Evolutionary conservation across 306 rosid species (phyloP).

Genomic region (Arachis stenosperma): DNA sequence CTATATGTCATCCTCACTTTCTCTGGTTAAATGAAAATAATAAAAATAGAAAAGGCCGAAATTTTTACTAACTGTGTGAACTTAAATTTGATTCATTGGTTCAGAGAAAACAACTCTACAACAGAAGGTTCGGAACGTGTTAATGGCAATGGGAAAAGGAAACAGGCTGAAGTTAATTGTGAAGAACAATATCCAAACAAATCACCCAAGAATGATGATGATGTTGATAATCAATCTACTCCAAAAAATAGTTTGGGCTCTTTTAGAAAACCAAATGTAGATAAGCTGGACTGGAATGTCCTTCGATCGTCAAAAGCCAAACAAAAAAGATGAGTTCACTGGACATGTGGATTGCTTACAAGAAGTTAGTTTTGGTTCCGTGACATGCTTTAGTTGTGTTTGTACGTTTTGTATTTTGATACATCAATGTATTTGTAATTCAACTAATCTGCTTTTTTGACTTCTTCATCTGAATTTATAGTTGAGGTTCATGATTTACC

Average conservation of each 20-base stretch:
- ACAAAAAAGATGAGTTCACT: constrained; percentile 47
- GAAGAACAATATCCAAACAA: constrained; percentile 56
- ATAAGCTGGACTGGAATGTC: constrained; percentile 68
- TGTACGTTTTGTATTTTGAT: neutral
- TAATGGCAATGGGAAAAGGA: constrained; percentile 66
- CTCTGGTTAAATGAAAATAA: neutral
- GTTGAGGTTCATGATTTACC: constrained; percentile 15
- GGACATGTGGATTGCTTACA: constrained; percentile 36
- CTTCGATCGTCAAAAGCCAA: constrained; percentile 67
- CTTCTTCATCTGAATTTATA: neutral
- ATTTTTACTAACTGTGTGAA: neutral
- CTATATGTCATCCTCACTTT: neutral
- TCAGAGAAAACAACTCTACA: constrained; percentile 62
- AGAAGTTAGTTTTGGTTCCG: constrained; percentile 28
- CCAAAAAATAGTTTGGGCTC: constrained; percentile 51
- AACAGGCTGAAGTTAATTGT: constrained; percentile 50
- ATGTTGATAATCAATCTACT: constrained; percentile 43
- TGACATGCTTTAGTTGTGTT: constrained; percentile 8
- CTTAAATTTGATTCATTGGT: constrained; percentile 21
- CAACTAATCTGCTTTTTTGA: neutral
- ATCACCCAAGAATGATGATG: constrained; percentile 57
- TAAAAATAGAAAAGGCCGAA: neutral
- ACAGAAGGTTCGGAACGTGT: constrained; percentile 48
- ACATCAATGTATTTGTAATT: neutral
- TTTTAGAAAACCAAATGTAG: constrained; percentile 68